These are phyloP conservation scores for Cicer judaicum DNA, from an alignment of 306 rosid species.

Conservation along the genomic window DNA sequence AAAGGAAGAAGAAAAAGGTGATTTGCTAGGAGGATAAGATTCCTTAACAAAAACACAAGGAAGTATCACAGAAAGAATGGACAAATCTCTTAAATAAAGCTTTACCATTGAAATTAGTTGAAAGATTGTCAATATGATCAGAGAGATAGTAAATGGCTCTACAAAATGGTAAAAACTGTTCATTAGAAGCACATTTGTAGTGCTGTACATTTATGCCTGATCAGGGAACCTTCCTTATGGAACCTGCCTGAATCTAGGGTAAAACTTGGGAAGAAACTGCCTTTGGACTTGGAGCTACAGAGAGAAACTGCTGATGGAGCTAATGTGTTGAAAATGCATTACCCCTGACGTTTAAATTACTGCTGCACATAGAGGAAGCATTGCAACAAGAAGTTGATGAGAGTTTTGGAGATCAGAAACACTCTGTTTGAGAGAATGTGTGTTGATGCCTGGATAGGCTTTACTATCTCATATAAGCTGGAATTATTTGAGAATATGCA, in stretches of 20 bases:
- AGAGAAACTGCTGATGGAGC: neutral
- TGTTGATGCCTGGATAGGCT: conserved; percentile 3
- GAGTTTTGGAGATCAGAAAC: conserved; percentile 20
- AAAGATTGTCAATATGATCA: neutral
- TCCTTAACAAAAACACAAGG: neutral
- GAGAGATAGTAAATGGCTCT: conserved; percentile 13
- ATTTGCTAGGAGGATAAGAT: neutral
- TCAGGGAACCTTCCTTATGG: neutral
- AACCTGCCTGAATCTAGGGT: neutral
- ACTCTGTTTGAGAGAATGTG: neutral
- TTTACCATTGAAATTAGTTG: conserved; percentile 12
- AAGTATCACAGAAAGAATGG: neutral
- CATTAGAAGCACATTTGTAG: neutral
- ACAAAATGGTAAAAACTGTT: conserved; percentile 9
- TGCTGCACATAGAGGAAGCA: neutral
- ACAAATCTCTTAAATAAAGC: conserved; percentile 2
- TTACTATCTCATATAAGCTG: conserved; percentile 21
- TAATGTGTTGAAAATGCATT: neutral
- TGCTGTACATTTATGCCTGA: neutral
- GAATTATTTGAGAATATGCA: conserved; percentile 5
- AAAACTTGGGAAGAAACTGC: neutral
- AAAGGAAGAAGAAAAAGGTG: neutral
- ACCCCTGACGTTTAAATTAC: neutral
- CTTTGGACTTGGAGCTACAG: conserved; percentile 4
- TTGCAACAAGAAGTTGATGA: neutral